Base-by-base conservation (phyloP, 306 rosid species). In the Urtica urens region DNA sequence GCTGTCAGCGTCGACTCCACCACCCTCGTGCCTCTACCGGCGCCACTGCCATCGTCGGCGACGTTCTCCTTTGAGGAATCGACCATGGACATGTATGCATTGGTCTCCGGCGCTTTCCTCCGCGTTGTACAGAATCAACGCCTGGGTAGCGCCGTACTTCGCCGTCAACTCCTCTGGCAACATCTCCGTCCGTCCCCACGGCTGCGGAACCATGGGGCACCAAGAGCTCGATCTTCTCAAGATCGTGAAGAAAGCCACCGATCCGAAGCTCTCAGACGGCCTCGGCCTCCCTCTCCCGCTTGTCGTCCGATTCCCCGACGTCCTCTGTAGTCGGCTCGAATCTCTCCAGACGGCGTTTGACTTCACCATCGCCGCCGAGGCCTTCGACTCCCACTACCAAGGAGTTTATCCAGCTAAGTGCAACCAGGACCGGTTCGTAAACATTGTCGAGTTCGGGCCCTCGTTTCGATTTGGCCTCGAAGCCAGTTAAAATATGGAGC, bases 361-460 rank as follows among this genome's bases (percentile, higher is more conserved):
- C 0, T 46, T 28, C 3, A 95, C 97, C 11, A 72, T 90, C 59
- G 69, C 70, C 3, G 68, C 80, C 3, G 78, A 66, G n/a, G 84
- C 72, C 1, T 90, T 74, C 18, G 78, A 46, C 2, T 69, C 85
- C 35, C 94, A 73, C 57, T 90, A 90, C 61, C 99, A 85, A 68
- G 99, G 99, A 0, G 95, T 90, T 41, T 90, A 66, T 49, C 97
- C 95, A 0, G 97, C 79, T 21, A 90, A 84, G 38, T 81, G 94
- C 56, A 90, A 90, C 54, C 97, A 84, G 74, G 92, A 90, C 68
- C 71, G 90, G 51, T 88, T 81, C 51, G 72, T 88, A 0, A 95
- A 88, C 51, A 83, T 88, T 8, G 93, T 88, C 4, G 64, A 51
- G 46, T 78, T 76, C 44, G 95, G 95, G 13, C 78, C 83, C 0